Evolutionary conservation across 1,284 basidiomycete species (phyloP).

Genomic region (Megacollybia platyphylla): DNA sequence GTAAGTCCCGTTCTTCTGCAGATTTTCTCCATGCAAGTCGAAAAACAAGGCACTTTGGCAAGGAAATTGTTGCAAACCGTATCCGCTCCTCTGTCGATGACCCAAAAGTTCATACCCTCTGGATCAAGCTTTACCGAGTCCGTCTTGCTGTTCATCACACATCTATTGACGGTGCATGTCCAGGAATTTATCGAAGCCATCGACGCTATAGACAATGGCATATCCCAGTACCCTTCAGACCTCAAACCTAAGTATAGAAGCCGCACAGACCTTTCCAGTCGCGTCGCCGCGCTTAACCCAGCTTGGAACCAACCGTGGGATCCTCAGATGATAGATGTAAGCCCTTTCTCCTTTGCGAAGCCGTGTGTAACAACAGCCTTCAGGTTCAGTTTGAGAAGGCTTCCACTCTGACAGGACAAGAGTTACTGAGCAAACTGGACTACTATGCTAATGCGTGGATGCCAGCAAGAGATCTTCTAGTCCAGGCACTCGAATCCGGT

Average conservation of each 20-base stretch:
- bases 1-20: slow-evolving; percentile 27
- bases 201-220: slow-evolving; percentile 94
- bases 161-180: neutral
- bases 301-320: slow-evolving; percentile 77
- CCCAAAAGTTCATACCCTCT: slow-evolving; percentile 60
- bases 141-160: slow-evolving; percentile 3
- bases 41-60: slow-evolving; percentile 74
- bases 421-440: slow-evolving; percentile 74
- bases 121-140: slow-evolving; percentile 83
- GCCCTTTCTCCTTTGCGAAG: slow-evolving; percentile 13
- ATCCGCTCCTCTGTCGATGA: slow-evolving; percentile 42
- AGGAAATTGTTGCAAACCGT: slow-evolving; percentile 69
- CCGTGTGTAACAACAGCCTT: slow-evolving; percentile 1
- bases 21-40: slow-evolving; percentile 3
- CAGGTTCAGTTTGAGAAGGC: slow-evolving; percentile 73
- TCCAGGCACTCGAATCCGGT: slow-evolving; percentile 52
- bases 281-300: slow-evolving; percentile 77
- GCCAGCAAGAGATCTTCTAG: slow-evolving; percentile 80
- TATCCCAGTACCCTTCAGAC: slow-evolving; percentile 61
- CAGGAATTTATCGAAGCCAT: slow-evolving; percentile 91
- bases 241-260: slow-evolving; percentile 59
- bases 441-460: slow-evolving; percentile 88
- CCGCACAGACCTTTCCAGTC: slow-evolving; percentile 72
- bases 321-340: slow-evolving; percentile 58
- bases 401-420: slow-evolving; percentile 73